Base-by-base conservation (phyloP, 1,284 basidiomycete genomes). In the Naganishia liquefaciens region DNA sequence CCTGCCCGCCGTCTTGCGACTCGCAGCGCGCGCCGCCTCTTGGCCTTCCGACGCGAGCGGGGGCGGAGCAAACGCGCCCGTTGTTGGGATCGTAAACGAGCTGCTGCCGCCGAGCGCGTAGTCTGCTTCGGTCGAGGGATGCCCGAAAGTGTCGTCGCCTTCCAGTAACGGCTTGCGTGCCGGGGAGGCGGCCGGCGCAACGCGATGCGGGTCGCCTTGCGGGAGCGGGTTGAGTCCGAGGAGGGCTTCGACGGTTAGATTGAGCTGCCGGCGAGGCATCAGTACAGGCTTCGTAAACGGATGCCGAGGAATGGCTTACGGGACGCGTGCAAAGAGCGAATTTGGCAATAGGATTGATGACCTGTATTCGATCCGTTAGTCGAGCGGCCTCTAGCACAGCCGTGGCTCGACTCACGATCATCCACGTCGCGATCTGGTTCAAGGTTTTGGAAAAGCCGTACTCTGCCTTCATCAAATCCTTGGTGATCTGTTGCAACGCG, bases 261-360 rank as follows among this genome's bases (percentile, higher is more conserved):
- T 91, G 37, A 95, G 83, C 84, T 89, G 69, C 17, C 33, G 15
- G 27, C 17, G 21, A 19, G 25, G 10, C 11, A 37, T 28, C 40
- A 50, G 30, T 28, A 46, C 5, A 51, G 1, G 39, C 10, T 7
- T 19, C 40, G 21, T 46, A 46, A 52, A 47, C 39, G 28, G n/a
- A 21, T 33, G 21, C 10, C 23, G 13, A 44, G 6, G 33, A n/a
- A n/a, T 13, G 33, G 81, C 87, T 69, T 73, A 89, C 88, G 10
- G 94, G 95, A 72, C 92, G 84, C 2, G 88, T 88, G 50, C 87
- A 86, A 25, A 97, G 81, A 3, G 91, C 90, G 76, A 91, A 96
- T 77, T 97, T 97, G 2, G 91, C 87, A 82, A 93, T 73, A 19
- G 92, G 90, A 68, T 87, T 89, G 65, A 96, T 80, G 27, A 94